Evolutionary conservation across 2,329 filamentous ascomycete species (phyloP), one percentile per base, ranked within the genome.

Genomic region (Pleurostoma richardsiae): DNA sequence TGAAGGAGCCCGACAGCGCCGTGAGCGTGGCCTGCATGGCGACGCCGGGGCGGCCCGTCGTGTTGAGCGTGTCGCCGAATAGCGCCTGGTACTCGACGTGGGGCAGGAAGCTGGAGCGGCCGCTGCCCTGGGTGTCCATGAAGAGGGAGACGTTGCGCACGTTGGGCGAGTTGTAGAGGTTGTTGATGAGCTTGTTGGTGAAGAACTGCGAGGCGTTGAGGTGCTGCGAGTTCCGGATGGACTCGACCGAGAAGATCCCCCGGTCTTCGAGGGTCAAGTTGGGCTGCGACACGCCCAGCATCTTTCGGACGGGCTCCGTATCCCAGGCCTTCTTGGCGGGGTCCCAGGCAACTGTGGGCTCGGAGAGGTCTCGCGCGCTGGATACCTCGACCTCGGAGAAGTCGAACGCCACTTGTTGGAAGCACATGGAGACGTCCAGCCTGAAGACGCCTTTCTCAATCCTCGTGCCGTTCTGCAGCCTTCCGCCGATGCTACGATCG

Each of bases 1-100:
- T 46, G 7, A 52, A 29, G 4, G 48, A 47, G 30, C 49, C 51
- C 4, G 56, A 48, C 39, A 54, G 45, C 1, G 52, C 51, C 3
- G 52, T 52, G 29, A 55, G 31, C 0, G 47, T 49, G 3, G 52
- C 42, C 39, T 57, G 54, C 28, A 58, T 46, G 19, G 55, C 55
- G 3, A 50, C 39, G 1, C 52, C 56, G 0, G 55, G 54, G 0
- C 51, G 52, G 36, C 49, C 47, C 2, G 54, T 57, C 11, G 41
- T 44, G 36, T 49, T 41, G 26, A 57, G 33, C 3, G 49, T 44
- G 42, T 57, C 47, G 3, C 48, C 40, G 11, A 57, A 54, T 26
- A 51, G 27, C 8, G 46, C 42, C 39, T 52, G 46, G 44, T 54
- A 57, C 31, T 57, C 55, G 3, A 54, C 40, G 42, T 54, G 51